Percentiles rank a stretch among this genome's conserved stretches.
Conservation (phyloP, 116 monocot genomes). For the Cymodocea nodosa region DNA sequence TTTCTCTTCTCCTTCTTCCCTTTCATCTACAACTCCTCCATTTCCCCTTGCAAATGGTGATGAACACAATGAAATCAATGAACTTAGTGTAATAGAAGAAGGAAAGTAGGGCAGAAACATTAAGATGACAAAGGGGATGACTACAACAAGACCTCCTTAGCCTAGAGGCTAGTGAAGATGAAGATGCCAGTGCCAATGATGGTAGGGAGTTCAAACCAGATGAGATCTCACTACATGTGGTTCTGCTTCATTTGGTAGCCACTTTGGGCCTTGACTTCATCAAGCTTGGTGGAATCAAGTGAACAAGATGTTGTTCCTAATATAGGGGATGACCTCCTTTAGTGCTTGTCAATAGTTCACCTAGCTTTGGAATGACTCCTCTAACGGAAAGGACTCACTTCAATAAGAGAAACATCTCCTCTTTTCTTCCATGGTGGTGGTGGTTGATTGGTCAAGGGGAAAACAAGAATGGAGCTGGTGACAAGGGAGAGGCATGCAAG, state of each 20-base stretch:
- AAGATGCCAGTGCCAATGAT: conserved; percentile 72
- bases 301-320: conserved; percentile 43
- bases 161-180: conserved; percentile 57
- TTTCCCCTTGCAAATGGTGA: conserved; percentile 78
- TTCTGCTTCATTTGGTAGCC: conserved; percentile 61
- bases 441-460: too few relatives aligned
- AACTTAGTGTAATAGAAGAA: conserved; percentile 35
- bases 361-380: conserved; percentile 54
- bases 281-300: conserved; percentile 32
- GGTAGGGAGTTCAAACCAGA: conserved; percentile 66
- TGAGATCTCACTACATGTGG: conserved; percentile 62
- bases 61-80: conserved; percentile 34
- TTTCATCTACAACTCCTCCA: conserved; percentile 93
- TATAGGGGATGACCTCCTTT: conserved; percentile 27
- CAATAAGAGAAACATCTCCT: too few relatives aligned
- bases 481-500: too few relatives aligned
- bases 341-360: conserved; percentile 31
- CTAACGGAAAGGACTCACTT: conserved; percentile 39
- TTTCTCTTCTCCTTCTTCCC: too few relatives aligned
- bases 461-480: too few relatives aligned
- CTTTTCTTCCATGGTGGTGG: too few relatives aligned
- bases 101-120: conserved; percentile 38
- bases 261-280: conserved; percentile 41
- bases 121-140: conserved; percentile 52
- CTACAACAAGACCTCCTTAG: conserved; percentile 37